Base-by-base conservation (phyloP, 2,329 filamentous ascomycete genomes). In the Ciborinia camelliae region DNA sequence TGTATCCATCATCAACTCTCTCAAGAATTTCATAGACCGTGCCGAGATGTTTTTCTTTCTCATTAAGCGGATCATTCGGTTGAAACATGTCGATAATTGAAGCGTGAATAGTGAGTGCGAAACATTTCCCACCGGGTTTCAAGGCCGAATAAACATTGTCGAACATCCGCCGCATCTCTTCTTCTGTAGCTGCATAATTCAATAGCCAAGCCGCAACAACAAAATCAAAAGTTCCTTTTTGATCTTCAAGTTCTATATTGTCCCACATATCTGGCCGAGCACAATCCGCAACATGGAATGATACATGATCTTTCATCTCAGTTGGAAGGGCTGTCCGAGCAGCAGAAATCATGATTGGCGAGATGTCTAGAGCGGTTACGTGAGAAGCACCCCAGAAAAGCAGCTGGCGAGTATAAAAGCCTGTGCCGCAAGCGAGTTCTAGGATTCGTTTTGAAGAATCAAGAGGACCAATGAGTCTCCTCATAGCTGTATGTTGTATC, bases 381-480 rank as follows among this genome's bases (percentile, higher is more conserved):
- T 60, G 43, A 12, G 57, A 47, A 47, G 57, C 57, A 18, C 57
- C 57, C 43, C 43, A 50, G 8, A n/a, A n/a, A 20, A 50, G 3
- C n/a, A 60, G 15, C 12, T 50, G 3, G n/a, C n/a, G 30, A 18
- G 43, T 50, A 20, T 60, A 60, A 12, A 60, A 48, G 8, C 57
- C 57, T 14, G 57, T 60, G 10, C 57, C 43, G 32, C 57, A 60
- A 35, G 57, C 57, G 23, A 60, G 57, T 28, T 60, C 57, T 12
- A 60, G 57, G 14, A 50, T 26, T 32, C 43, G 18, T 37, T 15
- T 35, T 18, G 57, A 48, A 20, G 14, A 18, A 50, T 18, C 20
- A 7, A 39, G 23, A 20, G 30, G n/a, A 14, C n/a, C 30, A 6
- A 60, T 18, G 4, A 23, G 57, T 50, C 26, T 20, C 7, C 23